phyloP scores from a whole-genome alignment of 169 alveolate genomes.

The Plasmodium knowlesi region DNA sequence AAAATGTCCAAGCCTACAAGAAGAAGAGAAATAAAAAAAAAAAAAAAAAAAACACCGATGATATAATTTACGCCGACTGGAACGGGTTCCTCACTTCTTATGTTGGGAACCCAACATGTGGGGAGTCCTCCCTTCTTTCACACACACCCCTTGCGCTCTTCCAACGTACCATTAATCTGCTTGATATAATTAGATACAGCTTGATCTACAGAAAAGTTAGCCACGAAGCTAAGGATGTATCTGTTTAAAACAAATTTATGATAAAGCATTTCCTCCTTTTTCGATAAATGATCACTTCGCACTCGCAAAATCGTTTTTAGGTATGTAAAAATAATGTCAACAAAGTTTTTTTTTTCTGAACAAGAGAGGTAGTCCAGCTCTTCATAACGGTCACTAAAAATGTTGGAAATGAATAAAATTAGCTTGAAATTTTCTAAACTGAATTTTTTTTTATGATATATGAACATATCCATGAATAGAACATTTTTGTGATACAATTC shows the following conservation, averaged over 20 bases:
- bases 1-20: slow-evolving; percentile 23
- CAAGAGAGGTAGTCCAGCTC: slow-evolving; percentile 42
- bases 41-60: not conserved
- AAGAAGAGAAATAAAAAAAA: not conserved
- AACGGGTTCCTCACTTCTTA: not conserved
- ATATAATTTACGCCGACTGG: not conserved
- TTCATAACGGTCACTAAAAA: slow-evolving; percentile 66
- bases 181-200: slow-evolving; percentile 27
- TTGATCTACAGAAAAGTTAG: slow-evolving; percentile 41
- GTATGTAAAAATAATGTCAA: slow-evolving; percentile 39
- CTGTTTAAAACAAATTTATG: slow-evolving; percentile 65
- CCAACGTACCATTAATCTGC: slow-evolving; percentile 34
- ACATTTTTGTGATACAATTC: slow-evolving; percentile 34
- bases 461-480: slow-evolving; percentile 60
- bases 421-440: slow-evolving; percentile 64
- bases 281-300: slow-evolving; percentile 30
- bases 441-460: slow-evolving; percentile 42
- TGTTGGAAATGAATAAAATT: slow-evolving; percentile 66
- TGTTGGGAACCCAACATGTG: not conserved
- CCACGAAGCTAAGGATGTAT: slow-evolving; percentile 66
- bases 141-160: not conserved
- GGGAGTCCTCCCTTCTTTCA: not conserved
- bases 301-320: slow-evolving; percentile 27
- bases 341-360: slow-evolving; percentile 51
- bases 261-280: slow-evolving; percentile 63